Conservation (phyloP, 2,329 filamentous ascomycete species). For the Venturia pyrina region DNA sequence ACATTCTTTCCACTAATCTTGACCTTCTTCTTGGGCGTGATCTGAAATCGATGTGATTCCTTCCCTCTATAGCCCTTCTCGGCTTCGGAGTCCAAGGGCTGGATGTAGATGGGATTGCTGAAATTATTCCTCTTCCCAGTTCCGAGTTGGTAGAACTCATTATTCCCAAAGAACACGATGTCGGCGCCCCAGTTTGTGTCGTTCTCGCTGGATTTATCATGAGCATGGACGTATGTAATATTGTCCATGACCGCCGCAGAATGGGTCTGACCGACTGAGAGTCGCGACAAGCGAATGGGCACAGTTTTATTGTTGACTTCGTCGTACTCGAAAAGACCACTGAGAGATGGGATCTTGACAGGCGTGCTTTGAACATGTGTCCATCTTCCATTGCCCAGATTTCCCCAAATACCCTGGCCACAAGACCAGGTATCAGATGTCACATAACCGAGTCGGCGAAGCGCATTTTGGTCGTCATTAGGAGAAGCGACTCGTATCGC, state of each 20-base stretch:
- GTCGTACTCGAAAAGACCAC: conserved; percentile 78
- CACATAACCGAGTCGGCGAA: conserved; percentile 41
- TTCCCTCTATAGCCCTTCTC: conserved; percentile 40
- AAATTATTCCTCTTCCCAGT: conserved; percentile 81
- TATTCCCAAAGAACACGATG: conserved; percentile 87
- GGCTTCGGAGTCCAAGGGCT: conserved; percentile 57
- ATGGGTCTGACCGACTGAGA: conserved; percentile 73
- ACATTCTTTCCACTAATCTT: conserved; percentile 60
- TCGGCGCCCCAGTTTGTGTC: conserved; percentile 85
- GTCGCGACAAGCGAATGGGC: conserved; percentile 65
- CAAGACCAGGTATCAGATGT: conserved; percentile 78
- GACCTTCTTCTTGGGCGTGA: conserved; percentile 66
- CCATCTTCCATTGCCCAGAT: conserved; percentile 78
- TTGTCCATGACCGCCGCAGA: conserved; percentile 77
- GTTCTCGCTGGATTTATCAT: conserved; percentile 43
- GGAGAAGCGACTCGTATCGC: conserved; percentile 49
- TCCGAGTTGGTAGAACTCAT: conserved; percentile 87
- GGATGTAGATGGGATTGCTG: conserved; percentile 66
- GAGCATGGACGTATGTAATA: conserved; percentile 54
- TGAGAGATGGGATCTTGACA: conserved; percentile 72
- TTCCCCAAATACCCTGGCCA: conserved; percentile 75
- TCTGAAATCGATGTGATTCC: conserved; percentile 66
- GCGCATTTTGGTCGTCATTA: conserved; percentile 21
- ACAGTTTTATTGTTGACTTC: conserved; percentile 57
- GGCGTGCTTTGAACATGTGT: conserved; percentile 73